Percentiles rank a stretch among this genome's conserved stretches.
phyloP scores from a whole-genome alignment of 2,329 filamentous ascomycete genomes.

The Plenodomus biglobosus region DNA sequence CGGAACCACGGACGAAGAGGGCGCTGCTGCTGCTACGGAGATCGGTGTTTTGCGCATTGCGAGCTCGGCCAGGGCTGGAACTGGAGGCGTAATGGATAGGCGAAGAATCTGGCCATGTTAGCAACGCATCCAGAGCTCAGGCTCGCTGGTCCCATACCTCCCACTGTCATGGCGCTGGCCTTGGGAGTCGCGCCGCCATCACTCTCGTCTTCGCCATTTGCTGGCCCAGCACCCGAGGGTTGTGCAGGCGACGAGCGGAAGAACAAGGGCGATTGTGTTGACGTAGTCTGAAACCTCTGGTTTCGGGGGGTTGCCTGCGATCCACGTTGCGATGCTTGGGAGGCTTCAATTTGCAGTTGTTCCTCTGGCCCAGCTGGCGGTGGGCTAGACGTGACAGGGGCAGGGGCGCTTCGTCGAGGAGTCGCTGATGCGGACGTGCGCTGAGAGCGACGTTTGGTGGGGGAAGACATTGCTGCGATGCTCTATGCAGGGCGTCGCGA shows the following conservation, averaged over 20 bases:
- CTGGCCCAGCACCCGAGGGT: conserved; percentile 44
- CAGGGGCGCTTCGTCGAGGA: conserved; percentile 57
- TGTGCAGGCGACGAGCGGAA: conserved; percentile 65
- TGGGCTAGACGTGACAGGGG: conserved; percentile 55
- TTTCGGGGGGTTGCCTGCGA: conserved; percentile 51
- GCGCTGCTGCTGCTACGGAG: conserved; percentile 81
- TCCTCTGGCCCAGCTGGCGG: conserved; percentile 45
- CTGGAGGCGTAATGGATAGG: conserved; percentile 89
- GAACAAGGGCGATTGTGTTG: conserved; percentile 73
- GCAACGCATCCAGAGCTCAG: conserved; percentile 10
- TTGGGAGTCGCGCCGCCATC: conserved; percentile 71
- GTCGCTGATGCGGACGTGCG: conserved; percentile 59
- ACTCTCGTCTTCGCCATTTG: conserved; percentile 49
- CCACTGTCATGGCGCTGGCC: conserved; percentile 61
- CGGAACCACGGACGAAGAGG: conserved; percentile 72
- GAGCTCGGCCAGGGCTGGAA: conserved; percentile 74
- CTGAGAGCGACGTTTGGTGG: conserved; percentile 57
- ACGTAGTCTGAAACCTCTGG: conserved; percentile 45
- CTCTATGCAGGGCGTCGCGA: conserved; percentile 6
- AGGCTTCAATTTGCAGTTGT: conserved; percentile 48
- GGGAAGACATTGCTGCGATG: conserved; percentile 60
- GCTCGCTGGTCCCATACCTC: conserved; percentile 55
- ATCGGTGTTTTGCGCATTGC: conserved; percentile 65
- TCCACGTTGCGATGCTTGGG: conserved; percentile 44
- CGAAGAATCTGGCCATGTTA: conserved; percentile 70